Conservation (phyloP, 345 rosid genomes). For the sweet orange (Citrus sinensis) region DNA sequence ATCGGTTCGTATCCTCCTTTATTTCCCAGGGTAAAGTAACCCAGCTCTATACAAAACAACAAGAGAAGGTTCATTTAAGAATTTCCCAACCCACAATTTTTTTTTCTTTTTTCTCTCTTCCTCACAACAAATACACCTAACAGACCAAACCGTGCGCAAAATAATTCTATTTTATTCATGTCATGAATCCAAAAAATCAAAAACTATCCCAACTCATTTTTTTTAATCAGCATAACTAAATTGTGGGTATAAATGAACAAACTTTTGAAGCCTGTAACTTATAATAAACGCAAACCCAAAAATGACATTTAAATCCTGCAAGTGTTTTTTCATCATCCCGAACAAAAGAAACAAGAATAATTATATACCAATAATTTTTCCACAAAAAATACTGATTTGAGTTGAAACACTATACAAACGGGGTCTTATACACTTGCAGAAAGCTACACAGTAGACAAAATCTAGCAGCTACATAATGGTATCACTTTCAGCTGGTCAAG, state of each 20-base stretch:
- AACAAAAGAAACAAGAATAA: not conserved
- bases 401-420: constrained; percentile 28
- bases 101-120: too few relatives aligned
- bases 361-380: not conserved
- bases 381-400: not conserved
- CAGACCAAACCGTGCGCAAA: too few relatives aligned
- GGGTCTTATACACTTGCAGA: constrained; percentile 18
- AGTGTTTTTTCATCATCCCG: not conserved
- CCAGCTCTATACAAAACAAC: too few relatives aligned
- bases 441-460: constrained; percentile 21
- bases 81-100: too few relatives aligned
- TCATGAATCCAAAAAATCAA: too few relatives aligned
- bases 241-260: not conserved
- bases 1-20: too few relatives aligned
- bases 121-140: too few relatives aligned
- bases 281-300: not conserved
- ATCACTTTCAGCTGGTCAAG: not conserved
- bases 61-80: too few relatives aligned
- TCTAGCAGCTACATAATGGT: constrained; percentile 7
- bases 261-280: not conserved
- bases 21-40: too few relatives aligned
- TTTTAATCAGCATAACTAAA: not conserved
- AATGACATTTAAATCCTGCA: not conserved
- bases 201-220: not conserved
- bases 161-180: too few relatives aligned